These are phyloP conservation scores for Cladophialophora immunda DNA, from an alignment of 2,329 filamentous ascomycete genomes.

Conservation along the genomic window DNA sequence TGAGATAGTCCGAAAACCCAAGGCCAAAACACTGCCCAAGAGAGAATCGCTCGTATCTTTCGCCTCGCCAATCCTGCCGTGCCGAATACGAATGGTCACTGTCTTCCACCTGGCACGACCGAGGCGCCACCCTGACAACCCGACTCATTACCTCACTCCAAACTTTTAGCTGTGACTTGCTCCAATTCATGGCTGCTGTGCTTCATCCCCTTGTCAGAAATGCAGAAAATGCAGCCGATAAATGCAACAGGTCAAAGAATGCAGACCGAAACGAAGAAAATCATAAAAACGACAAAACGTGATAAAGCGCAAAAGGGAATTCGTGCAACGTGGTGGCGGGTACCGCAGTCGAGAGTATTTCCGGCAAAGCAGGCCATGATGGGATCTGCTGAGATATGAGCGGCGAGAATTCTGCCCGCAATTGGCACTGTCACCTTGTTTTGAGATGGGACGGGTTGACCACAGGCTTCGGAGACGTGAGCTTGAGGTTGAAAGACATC, in stretches of 20 bases:
- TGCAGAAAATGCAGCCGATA: neutral
- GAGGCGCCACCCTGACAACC: neutral
- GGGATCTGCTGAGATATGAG: neutral
- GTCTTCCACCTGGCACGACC: neutral
- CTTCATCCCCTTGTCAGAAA: neutral
- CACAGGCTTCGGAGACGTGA: neutral
- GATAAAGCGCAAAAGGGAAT: slow-evolving; percentile 9
- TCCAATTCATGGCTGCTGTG: neutral
- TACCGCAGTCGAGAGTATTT: neutral
- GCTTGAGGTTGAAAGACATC: neutral
- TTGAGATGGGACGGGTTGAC: neutral
- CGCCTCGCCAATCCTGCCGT: slow-evolving; percentile 1
- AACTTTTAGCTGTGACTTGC: slow-evolving; percentile 15
- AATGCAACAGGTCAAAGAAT: neutral
- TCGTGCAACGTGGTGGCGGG: slow-evolving; percentile 5
- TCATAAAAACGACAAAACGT: neutral
- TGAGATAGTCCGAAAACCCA: neutral
- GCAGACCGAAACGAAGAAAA: neutral
- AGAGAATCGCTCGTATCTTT: neutral
- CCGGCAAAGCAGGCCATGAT: neutral
- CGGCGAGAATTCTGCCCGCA: neutral
- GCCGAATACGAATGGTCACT: neutral
- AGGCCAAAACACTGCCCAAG: neutral
- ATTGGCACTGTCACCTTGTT: neutral
- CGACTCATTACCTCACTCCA: slow-evolving; percentile 10